A percentile compares a stretch with the other conserved stretches of the same genome.
phyloP scores from a whole-genome alignment of 1,284 basidiomycete species.

The Kwoniella shivajii region DNA sequence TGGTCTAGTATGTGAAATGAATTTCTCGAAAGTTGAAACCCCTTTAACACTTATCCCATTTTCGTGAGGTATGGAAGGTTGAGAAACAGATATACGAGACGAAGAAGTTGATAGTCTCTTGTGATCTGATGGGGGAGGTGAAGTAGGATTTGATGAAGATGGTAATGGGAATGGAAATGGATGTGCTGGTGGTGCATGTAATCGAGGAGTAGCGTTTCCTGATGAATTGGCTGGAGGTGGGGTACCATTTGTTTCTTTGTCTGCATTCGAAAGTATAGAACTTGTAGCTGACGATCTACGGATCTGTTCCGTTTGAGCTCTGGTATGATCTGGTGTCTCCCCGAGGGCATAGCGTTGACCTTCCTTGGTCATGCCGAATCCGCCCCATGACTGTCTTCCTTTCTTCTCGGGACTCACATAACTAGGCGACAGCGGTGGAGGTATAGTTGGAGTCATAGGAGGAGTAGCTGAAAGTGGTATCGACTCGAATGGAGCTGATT shows the following conservation, averaged over 20 bases:
- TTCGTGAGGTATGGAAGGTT: slow-evolving; percentile 1
- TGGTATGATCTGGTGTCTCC: slow-evolving; percentile 19
- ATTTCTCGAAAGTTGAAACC: slow-evolving; percentile 51
- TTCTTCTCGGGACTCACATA: slow-evolving; percentile 7
- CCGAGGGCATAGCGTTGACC: slow-evolving; percentile 22
- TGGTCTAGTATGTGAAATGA: slow-evolving; percentile 63
- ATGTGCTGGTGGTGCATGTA: slow-evolving; percentile 47
- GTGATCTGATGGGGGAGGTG: slow-evolving; percentile 11
- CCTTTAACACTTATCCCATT: slow-evolving; percentile 38
- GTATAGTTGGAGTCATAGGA: slow-evolving; percentile 13
- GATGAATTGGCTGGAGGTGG: not conserved
- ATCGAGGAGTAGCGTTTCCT: slow-evolving; percentile 18
- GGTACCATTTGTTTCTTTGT: too few relatives aligned
- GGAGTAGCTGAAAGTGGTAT: slow-evolving; percentile 36
- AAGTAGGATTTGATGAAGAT: slow-evolving; percentile 11
- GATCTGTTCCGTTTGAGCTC: slow-evolving; percentile 9
- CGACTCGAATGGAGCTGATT: slow-evolving; percentile 41
- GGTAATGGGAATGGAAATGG: slow-evolving; percentile 48
- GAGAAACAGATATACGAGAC: not conserved
- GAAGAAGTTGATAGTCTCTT: slow-evolving; percentile 23
- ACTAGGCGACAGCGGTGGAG: slow-evolving; percentile 26
- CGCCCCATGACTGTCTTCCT: slow-evolving; percentile 24
- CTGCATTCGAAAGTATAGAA: not conserved
- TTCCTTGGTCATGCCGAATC: slow-evolving; percentile 27
- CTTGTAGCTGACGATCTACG: slow-evolving; percentile 1